Evolutionary conservation across 352 stramenopile species (phyloP).

Genomic region (Pythium sp.): DNA sequence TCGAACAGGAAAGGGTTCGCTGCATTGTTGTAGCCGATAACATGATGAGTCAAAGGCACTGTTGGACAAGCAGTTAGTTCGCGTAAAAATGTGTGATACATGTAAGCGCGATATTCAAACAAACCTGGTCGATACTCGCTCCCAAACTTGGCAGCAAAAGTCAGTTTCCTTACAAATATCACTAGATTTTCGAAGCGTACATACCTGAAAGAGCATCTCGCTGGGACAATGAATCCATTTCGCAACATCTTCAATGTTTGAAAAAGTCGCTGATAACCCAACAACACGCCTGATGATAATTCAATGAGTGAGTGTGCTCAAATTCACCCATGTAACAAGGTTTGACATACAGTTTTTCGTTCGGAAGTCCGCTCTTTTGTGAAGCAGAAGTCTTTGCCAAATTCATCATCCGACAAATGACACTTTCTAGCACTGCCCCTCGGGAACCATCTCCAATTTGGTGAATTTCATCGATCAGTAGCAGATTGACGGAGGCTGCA

Average conservation of each 20-base stretch:
- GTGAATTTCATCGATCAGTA: constrained; percentile 46
- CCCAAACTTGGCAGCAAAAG: constrained; percentile 30
- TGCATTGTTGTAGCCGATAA: constrained; percentile 27
- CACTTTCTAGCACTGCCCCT: constrained; percentile 29
- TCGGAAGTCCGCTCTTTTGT: constrained; percentile 13
- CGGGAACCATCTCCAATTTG: constrained; percentile 33
- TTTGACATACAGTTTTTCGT: constrained; percentile 23
- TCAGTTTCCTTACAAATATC: neutral
- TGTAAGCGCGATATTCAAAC: neutral
- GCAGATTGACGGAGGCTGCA: constrained; percentile 10
- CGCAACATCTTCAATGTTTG: constrained; percentile 30
- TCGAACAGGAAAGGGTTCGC: constrained; percentile 38
- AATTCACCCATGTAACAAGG: neutral
- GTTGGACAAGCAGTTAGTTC: neutral
- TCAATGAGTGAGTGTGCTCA: neutral
- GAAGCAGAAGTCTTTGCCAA: constrained; percentile 17
- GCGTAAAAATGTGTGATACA: neutral
- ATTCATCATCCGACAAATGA: constrained; percentile 41
- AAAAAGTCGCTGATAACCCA: constrained; percentile 34
- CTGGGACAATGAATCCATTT: constrained; percentile 30
- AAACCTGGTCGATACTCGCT: constrained; percentile 37
- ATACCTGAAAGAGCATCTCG: constrained; percentile 24
- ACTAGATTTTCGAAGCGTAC: neutral
- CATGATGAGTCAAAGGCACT: constrained; percentile 31
- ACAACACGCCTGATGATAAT: constrained; percentile 29